Evolutionary conservation across 2,329 filamentous ascomycete genomes (phyloP), one percentile per base, ranked within the genome.

Genomic region (Arthrobotrys pseudoclavata): DNA sequence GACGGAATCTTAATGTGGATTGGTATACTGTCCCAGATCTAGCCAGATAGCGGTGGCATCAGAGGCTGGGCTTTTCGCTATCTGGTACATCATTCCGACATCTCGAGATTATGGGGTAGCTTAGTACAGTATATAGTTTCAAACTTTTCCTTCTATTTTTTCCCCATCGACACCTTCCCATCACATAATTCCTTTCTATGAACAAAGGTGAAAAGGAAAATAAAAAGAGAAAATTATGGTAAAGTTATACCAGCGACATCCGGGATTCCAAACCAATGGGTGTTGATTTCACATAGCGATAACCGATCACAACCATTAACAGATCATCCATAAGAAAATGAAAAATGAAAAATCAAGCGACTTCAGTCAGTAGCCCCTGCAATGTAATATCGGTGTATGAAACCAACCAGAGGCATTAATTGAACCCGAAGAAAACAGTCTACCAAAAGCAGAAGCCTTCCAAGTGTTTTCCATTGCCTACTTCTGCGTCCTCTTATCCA

Each of bases 401-500:
- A 48, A 12, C 20, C 20, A 5, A 4, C 10, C 20, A 4, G 1
- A 47, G 1, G 18, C 18, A 47, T 6, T 24, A 50, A 50, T 24
- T 26, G 20, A 10, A 24, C 42, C 1, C 42, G 10, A 40, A 13
- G 13, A 5, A n/a, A 40, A 40, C 9, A 4, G 9, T 40, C 15
- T 12, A 37, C 34, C 12, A 37, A 12, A 37, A 12, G 7, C 40
- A 42, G n/a, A 13, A 18, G n/a, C 40, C 40, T 1, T 42, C 7
- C 42, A 45, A 12, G 42, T 4, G 10, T 45, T 18, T 20, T 4
- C 42, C 42, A 45, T 20, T 3, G 15, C 50, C 48, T 52, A 69
- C 34, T 64, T 61, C 29, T 50, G 47, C 22, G 18, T n/a, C 26
- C 69, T 53, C 45, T 52, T 70, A 26, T 76, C 70, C 26, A 66